phyloP scores from a whole-genome alignment of 2,329 filamentous ascomycete species.

The Rutstroemia sp. region DNA sequence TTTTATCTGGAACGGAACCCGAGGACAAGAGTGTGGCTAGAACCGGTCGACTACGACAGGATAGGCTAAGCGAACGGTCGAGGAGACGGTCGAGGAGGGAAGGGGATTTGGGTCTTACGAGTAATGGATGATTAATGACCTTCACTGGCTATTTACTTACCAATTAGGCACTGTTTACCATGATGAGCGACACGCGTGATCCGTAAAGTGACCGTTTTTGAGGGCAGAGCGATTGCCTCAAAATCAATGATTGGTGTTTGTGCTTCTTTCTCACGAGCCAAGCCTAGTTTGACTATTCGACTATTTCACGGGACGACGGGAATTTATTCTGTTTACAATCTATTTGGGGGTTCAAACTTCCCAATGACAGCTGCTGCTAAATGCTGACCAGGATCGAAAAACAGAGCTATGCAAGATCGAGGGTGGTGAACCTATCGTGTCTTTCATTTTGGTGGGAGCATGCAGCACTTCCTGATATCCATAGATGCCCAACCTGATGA shows the following conservation, averaged over 20 bases:
- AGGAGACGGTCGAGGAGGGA: neutral
- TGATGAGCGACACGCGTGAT: constrained; percentile 14
- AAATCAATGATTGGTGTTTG: constrained; percentile 23
- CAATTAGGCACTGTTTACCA: neutral
- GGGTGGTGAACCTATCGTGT: constrained; percentile 19
- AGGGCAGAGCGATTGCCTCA: constrained; percentile 22
- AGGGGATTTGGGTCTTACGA: neutral
- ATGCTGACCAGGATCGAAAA: constrained; percentile 18
- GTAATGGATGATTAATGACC: neutral
- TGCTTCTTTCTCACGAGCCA: constrained; percentile 16
- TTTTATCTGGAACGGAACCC: neutral
- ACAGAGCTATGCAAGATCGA: constrained; percentile 19
- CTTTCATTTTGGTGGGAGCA: constrained; percentile 10
- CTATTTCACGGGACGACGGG: neutral
- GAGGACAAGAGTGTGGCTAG: neutral
- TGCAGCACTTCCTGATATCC: constrained; percentile 5
- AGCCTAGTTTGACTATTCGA: constrained; percentile 16
- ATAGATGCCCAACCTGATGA: constrained; percentile 20
- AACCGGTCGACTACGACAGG: neutral
- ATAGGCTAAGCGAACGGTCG: neutral
- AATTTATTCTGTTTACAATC: neutral
- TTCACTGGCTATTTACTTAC: neutral
- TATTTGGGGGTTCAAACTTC: neutral
- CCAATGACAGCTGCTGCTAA: constrained; percentile 7
- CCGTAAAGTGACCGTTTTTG: constrained; percentile 6